These are phyloP conservation scores for Aspergillus amoenus DNA, from an alignment of 2,329 filamentous ascomycete species.

Conservation along the genomic window DNA sequence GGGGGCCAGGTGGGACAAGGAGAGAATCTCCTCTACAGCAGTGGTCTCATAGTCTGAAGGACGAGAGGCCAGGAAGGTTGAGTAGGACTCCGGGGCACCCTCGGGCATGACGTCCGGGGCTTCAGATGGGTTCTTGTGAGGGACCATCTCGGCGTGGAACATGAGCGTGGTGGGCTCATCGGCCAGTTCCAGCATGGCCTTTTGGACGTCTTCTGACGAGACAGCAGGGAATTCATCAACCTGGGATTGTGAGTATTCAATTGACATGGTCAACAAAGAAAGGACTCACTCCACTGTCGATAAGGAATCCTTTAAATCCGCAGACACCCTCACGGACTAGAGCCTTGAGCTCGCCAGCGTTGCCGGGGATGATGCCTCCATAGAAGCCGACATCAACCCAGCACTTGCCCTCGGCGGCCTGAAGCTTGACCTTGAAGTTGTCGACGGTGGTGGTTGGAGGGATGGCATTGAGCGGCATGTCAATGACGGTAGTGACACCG, in stretches of 20 bases:
- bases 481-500: slow-evolving; percentile 92
- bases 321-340: slow-evolving; percentile 83
- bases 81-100: slow-evolving; percentile 74
- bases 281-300: slow-evolving; percentile 82
- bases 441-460: slow-evolving; percentile 89
- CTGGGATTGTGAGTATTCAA: slow-evolving; percentile 44
- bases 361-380: slow-evolving; percentile 89
- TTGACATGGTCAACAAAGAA: not conserved
- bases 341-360: slow-evolving; percentile 72
- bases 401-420: slow-evolving; percentile 80
- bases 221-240: slow-evolving; percentile 95
- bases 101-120: slow-evolving; percentile 67
- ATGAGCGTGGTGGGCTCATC: slow-evolving; percentile 86
- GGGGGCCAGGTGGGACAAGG: slow-evolving; percentile 75
- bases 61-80: slow-evolving; percentile 87
- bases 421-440: slow-evolving; percentile 80
- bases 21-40: slow-evolving; percentile 82
- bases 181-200: slow-evolving; percentile 78
- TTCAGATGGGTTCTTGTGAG: slow-evolving; percentile 77
- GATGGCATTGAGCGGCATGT: slow-evolving; percentile 97
- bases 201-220: slow-evolving; percentile 72
- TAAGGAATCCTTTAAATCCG: slow-evolving; percentile 97
- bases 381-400: slow-evolving; percentile 99
- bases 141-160: slow-evolving; percentile 99
- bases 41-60: slow-evolving; percentile 89